Percentiles rank a stretch among this genome's conserved stretches.
Conservation (phyloP, 2,329 filamentous ascomycete genomes). For the Arthrinium phaeospermum region DNA sequence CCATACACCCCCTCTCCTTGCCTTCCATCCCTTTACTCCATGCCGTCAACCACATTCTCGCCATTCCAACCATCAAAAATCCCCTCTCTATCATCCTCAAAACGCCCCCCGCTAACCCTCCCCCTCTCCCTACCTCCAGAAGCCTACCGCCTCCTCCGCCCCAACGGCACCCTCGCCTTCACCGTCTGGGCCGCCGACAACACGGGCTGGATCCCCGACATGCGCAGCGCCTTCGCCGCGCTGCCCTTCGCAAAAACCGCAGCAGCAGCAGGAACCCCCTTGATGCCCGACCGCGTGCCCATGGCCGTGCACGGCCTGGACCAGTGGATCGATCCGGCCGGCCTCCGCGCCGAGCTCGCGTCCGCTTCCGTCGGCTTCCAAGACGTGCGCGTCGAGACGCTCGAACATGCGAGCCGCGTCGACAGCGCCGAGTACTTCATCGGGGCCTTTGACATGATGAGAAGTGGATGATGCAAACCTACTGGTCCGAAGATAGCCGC, state of each 20-base stretch:
- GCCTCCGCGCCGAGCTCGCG: background rate
- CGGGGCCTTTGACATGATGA: background rate
- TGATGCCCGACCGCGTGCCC: conserved; percentile 4
- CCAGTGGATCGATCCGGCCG: background rate
- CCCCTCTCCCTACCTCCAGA: background rate
- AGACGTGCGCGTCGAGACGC: background rate
- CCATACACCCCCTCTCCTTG: background rate
- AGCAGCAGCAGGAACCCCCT: background rate
- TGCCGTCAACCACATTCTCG: background rate
- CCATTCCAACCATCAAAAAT: too few species aligned
- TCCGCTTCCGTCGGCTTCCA: background rate
- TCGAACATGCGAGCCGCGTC: background rate
- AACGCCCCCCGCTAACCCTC: background rate
- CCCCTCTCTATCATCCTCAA: too few species aligned
- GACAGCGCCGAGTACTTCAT: conserved; percentile 6
- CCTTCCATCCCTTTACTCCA: background rate
- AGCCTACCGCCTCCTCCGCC: conserved; percentile 16
- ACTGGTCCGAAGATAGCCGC: background rate
- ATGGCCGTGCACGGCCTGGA: background rate
- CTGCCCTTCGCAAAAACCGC: background rate
- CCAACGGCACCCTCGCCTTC: conserved; percentile 11
- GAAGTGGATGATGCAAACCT: background rate
- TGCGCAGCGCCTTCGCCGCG: background rate
- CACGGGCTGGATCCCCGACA: background rate
- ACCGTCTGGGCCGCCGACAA: conserved; percentile 15